Base-by-base conservation (phyloP, 371 early-diverging fungal genomes). In the Vavraia culicis region DNA sequence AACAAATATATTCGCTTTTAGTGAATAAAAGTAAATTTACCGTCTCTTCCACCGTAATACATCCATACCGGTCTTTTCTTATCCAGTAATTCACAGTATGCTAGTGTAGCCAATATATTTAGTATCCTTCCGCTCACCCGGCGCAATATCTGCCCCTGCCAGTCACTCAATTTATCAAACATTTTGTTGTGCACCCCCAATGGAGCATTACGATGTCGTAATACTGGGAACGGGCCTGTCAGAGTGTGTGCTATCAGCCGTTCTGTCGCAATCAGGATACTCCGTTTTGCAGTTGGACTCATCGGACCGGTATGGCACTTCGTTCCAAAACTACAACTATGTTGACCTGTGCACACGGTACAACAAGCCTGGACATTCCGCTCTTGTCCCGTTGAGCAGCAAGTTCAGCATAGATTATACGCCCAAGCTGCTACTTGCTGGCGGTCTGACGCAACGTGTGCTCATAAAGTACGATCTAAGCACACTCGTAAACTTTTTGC, bases 361-460 rank as follows among this genome's bases (percentile, higher is more conserved):
- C 45, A 31, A 41, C 41, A 33, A 33, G 19, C 9, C 41, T 18
- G 32, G 35, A 9, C 7, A 1, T 1, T 3, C n/a, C 10, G 14
- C 5, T 33, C 35, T 19, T 49, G 77, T 81, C 46, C 88, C 90
- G 33, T 77, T 79, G 22, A 75, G 89, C 58, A 85, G 85, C 72
- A 88, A 93, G 72, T 91, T 79, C 68, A 86, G 82, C 70, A 78
- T 98, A 35, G 99, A 98, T 67, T 70, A 91, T 62, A 85, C 94
- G 41, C 99, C 99, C 62, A 98, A 98, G 75, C 88, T 95, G 68
- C 82, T 93, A 75, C 87, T 98, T 84, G 90, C 88, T 43, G 86
- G 83, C 58, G 88, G 83, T 43, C 80, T 82, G 58, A 74, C 88
- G 43, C 69, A 73, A 33, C 71, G 73, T 55, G 69, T 77, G 46